Percentiles rank a stretch among this genome's conserved stretches.
Evolutionary conservation across 139 green algal genomes (phyloP).

Genomic region (Eudorina sp.): DNA sequence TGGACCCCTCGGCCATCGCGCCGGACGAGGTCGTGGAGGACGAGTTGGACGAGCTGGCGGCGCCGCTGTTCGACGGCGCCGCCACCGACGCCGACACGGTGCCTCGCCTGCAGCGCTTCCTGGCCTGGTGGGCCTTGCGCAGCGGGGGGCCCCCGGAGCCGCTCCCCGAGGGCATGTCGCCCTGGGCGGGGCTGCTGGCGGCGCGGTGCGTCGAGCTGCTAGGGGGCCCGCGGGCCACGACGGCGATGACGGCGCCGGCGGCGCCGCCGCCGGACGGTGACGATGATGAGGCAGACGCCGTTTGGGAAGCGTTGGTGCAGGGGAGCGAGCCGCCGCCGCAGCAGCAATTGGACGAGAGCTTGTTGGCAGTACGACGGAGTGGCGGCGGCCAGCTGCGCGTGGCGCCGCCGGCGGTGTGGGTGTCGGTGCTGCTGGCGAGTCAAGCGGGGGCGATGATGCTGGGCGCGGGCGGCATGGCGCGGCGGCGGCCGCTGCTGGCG

Average conservation of each 20-base stretch:
- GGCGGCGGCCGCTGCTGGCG: neutral
- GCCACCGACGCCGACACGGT: neutral
- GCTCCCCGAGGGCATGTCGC: constrained; percentile 24
- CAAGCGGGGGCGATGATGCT: neutral
- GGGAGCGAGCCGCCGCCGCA: too few relatives aligned
- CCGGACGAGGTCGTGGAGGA: neutral
- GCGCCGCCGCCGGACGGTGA: neutral
- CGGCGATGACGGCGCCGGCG: neutral
- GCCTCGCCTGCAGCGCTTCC: neutral
- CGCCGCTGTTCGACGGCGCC: neutral
- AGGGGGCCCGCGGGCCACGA: neutral
- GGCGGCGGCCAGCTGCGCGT: neutral
- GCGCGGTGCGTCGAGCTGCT: neutral
- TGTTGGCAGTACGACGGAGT: neutral
- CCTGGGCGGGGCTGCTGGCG: neutral
- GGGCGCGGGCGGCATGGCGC: neutral
- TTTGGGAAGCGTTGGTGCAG: too few relatives aligned
- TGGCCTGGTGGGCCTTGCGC: neutral
- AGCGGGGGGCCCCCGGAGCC: neutral
- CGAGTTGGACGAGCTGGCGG: neutral
- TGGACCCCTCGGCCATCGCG: neutral
- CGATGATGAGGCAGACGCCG: too few relatives aligned
- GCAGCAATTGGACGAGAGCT: too few relatives aligned
- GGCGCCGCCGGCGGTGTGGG: neutral
- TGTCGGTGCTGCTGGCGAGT: neutral